These are phyloP conservation scores for Talaromyces sp. DNA, from an alignment of 2,329 filamentous ascomycete genomes.

Conservation along the genomic window DNA sequence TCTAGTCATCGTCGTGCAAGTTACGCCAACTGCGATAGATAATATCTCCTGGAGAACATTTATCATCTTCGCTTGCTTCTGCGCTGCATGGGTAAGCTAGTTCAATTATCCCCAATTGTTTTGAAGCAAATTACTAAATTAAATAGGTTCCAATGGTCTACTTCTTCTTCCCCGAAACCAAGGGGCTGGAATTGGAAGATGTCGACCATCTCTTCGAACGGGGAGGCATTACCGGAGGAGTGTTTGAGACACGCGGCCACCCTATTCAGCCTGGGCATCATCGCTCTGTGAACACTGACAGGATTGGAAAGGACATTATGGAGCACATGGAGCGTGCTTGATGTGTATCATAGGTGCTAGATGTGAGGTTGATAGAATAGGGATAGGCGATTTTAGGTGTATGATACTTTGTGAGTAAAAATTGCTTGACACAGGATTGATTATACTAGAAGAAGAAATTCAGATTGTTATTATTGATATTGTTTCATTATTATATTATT, in stretches of 20 bases:
- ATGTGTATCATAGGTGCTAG: background rate
- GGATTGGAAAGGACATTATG: background rate
- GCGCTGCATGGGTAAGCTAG: conserved; percentile 18
- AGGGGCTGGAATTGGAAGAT: conserved; percentile 58
- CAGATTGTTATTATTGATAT: background rate
- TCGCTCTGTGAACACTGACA: background rate
- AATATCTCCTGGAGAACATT: conserved; percentile 28
- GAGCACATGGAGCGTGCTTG: background rate
- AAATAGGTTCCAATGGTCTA: conserved; percentile 47
- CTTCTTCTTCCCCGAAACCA: conserved; percentile 61
- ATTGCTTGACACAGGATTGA: background rate
- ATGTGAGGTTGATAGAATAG: background rate
- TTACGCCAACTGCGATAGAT: conserved; percentile 16
- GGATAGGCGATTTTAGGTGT: too few species aligned
- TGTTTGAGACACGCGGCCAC: conserved; percentile 24
- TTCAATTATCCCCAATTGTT: background rate
- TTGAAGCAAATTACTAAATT: background rate
- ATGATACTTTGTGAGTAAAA: background rate
- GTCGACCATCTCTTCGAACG: conserved; percentile 47
- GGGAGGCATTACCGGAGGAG: conserved; percentile 31
- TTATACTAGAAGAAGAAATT: too few species aligned
- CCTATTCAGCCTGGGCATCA: conserved; percentile 12
- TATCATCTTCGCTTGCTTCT: conserved; percentile 20
- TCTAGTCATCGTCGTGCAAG: conserved; percentile 10
- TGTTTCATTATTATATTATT: background rate